Conservation (phyloP, 225 moss, liverwort and hornwort species). For the Anthoceros angustus region DNA sequence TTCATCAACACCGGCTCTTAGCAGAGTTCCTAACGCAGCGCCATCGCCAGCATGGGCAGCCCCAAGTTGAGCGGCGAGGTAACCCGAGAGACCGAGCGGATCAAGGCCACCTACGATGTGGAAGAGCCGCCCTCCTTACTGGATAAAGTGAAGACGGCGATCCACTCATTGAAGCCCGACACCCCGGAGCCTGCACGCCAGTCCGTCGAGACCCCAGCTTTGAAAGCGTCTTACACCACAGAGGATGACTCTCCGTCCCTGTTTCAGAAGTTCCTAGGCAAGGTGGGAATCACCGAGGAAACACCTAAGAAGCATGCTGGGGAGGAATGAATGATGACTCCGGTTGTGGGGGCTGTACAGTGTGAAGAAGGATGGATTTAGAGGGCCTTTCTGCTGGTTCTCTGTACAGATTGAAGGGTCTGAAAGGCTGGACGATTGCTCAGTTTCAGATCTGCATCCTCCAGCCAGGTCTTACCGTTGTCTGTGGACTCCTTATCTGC, state of each 20-base stretch:
- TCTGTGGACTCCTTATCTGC: no score
- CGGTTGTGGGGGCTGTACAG: no score
- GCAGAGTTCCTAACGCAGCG: no score
- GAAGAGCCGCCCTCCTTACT: not conserved
- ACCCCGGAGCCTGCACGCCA: not conserved
- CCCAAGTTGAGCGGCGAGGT: not conserved
- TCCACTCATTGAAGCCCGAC: not conserved
- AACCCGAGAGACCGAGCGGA: not conserved
- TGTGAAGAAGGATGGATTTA: no score
- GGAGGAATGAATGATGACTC: no score
- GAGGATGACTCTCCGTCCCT: constrained; percentile 2
- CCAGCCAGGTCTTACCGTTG: no score
- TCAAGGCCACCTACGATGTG: not conserved
- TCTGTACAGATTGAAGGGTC: no score
- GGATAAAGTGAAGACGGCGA: not conserved
- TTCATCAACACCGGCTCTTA: no score
- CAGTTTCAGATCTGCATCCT: no score
- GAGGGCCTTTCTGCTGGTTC: no score
- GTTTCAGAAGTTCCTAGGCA: not conserved
- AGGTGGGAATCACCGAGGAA: not conserved
- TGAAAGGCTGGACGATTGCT: no score
- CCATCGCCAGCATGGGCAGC: not conserved
- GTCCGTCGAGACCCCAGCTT: not conserved
- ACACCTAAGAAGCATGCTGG: not conserved
- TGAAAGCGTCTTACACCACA: not conserved